A percentile compares a stretch with the other conserved stretches of the same genome.
Conservation (phyloP, 2,329 filamentous ascomycete genomes). For the Sporothrix protearum region DNA sequence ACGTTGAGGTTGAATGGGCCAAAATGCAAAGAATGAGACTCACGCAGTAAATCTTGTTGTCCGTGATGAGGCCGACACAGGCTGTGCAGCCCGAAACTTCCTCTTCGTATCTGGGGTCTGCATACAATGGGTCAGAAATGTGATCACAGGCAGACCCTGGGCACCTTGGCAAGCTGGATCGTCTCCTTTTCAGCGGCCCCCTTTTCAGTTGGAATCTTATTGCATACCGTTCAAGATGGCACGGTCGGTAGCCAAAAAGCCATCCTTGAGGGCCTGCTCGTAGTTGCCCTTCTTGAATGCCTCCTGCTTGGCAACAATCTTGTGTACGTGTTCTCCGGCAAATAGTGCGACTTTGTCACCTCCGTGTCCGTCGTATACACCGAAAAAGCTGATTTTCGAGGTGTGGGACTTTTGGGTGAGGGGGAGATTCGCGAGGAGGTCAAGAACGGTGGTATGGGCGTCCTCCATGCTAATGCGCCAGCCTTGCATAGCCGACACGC, state of each 20-base stretch:
- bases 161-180: not conserved
- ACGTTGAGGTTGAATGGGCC: not conserved
- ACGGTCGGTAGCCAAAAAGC: slow-evolving; percentile 91
- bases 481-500: slow-evolving; percentile 98
- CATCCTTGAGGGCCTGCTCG: slow-evolving; percentile 94
- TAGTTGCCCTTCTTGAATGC: slow-evolving; percentile 88
- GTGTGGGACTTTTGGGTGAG: slow-evolving; percentile 62
- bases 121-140: slow-evolving; percentile 24
- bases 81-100: slow-evolving; percentile 98
- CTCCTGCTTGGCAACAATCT: slow-evolving; percentile 92
- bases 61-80: slow-evolving; percentile 82
- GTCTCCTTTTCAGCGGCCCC: not conserved
- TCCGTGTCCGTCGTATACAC: slow-evolving; percentile 96
- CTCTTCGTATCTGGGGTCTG: slow-evolving; percentile 95
- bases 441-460: slow-evolving; percentile 83
- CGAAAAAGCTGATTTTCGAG: slow-evolving; percentile 87
- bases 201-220: not conserved
- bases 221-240: slow-evolving; percentile 86
- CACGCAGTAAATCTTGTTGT: slow-evolving; percentile 93
- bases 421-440: slow-evolving; percentile 62
- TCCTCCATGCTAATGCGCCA: slow-evolving; percentile 99
- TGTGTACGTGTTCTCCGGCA: slow-evolving; percentile 85
- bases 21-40: slow-evolving; percentile 41
- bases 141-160: not conserved
- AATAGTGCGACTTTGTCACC: slow-evolving; percentile 95